Percentiles rank a stretch among this genome's conserved stretches.
Conservation (phyloP, 768 basidiomycete species). For the Boletus pseudopeckii region DNA sequence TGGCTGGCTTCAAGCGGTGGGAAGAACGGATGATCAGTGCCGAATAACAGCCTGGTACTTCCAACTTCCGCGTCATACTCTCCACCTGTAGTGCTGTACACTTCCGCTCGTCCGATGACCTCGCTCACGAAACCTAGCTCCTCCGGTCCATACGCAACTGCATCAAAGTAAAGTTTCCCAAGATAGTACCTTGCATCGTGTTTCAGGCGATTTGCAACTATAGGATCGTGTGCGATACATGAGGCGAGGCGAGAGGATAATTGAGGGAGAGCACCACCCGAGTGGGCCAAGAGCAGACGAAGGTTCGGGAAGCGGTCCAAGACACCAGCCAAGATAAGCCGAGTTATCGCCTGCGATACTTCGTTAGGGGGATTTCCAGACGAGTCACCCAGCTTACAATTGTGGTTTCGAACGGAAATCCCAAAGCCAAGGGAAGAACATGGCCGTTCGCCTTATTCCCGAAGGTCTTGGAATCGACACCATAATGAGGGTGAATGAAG, state of each 20-base stretch:
- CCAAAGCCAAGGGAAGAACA: constrained; percentile 80
- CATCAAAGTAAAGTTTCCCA: constrained; percentile 77
- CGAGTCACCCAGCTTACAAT: constrained; percentile 47
- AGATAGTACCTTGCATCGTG: constrained; percentile 85
- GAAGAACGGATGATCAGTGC: constrained; percentile 91
- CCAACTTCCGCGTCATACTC: constrained; percentile 38
- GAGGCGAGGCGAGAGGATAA: constrained; percentile 82
- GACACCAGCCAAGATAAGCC: constrained; percentile 77
- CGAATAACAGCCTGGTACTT: constrained; percentile 67
- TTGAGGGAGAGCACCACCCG: constrained; percentile 80
- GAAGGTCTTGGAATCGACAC: constrained; percentile 70
- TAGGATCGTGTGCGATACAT: constrained; percentile 82
- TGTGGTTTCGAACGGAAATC: constrained; percentile 90
- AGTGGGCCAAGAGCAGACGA: constrained; percentile 79
- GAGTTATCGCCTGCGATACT: constrained; percentile 57
- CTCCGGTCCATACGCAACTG: constrained; percentile 85
- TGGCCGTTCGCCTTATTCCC: constrained; percentile 80
- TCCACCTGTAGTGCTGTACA: constrained; percentile 39
- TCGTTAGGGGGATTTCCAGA: constrained; percentile 6
- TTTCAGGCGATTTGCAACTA: constrained; percentile 67
- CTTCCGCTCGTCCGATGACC: constrained; percentile 57
- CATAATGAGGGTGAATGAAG: constrained; percentile 87
- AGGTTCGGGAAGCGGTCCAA: constrained; percentile 77
- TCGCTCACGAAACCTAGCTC: constrained; percentile 78
- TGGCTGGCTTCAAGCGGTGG: constrained; percentile 66